Conservation (phyloP, 2,329 filamentous ascomycete genomes). For the Phialophora verrucosa region DNA sequence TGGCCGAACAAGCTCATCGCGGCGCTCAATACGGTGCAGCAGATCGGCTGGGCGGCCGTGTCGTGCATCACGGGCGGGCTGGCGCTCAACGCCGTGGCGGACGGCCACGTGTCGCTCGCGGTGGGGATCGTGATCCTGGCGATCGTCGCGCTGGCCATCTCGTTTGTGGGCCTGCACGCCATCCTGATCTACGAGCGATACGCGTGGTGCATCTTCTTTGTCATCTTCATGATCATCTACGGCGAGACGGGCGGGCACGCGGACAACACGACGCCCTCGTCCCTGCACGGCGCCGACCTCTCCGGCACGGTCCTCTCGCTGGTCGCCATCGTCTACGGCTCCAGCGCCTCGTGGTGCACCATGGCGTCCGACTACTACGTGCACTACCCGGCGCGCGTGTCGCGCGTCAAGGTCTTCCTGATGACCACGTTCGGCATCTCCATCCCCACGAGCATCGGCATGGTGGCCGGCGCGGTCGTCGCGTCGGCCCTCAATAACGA, state of each 20-base stretch:
- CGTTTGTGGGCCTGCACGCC: slow-evolving; percentile 41
- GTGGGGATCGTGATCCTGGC: slow-evolving; percentile 45
- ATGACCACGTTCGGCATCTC: slow-evolving; percentile 57
- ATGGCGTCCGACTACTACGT: slow-evolving; percentile 41
- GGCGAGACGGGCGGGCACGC: slow-evolving; percentile 53
- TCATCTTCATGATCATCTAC: slow-evolving; percentile 56
- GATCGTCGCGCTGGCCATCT: slow-evolving; percentile 40
- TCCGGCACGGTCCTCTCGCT: slow-evolving; percentile 41
- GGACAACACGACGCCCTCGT: slow-evolving; percentile 47
- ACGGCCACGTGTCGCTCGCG: slow-evolving; percentile 41
- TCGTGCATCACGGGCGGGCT: slow-evolving; percentile 45
- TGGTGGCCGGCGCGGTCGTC: slow-evolving; percentile 54
- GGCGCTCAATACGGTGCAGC: slow-evolving; percentile 41
- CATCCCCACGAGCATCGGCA: slow-evolving; percentile 57
- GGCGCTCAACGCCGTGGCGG: slow-evolving; percentile 44
- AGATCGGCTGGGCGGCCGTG: slow-evolving; percentile 43
- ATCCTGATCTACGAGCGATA: slow-evolving; percentile 44
- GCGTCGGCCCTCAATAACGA: slow-evolving; percentile 52
- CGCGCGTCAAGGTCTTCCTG: slow-evolving; percentile 45
- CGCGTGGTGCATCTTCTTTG: slow-evolving; percentile 43
- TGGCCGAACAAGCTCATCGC: slow-evolving; percentile 42
- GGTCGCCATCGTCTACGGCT: slow-evolving; percentile 38
- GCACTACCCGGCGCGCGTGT: slow-evolving; percentile 37
- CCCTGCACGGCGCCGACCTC: slow-evolving; percentile 44
- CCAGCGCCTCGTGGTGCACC: slow-evolving; percentile 37